Base-by-base conservation (phyloP, 2,329 filamentous ascomycete species). In the Beauveria sp. region DNA sequence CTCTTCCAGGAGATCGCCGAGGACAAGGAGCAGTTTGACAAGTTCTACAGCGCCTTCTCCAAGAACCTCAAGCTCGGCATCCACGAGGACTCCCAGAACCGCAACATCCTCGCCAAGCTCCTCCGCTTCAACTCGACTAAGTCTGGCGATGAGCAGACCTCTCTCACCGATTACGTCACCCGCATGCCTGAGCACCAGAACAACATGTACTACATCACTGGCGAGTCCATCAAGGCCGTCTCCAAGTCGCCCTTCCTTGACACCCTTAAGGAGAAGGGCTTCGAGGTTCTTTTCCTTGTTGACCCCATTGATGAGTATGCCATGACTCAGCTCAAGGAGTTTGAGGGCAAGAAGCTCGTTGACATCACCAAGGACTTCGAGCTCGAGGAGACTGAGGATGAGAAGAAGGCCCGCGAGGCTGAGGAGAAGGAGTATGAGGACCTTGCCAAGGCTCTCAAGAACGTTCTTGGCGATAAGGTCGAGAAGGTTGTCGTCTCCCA, bases 281-380 rank as follows among this genome's bases (percentile, higher is more conserved):
- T 99, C 76, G 95, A 99, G 83, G 95, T 99, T 74, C 89, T 99
- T 71, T 98, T 96, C 92, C 88, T 99, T 67, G 91, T 96, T 73
- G 95, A 99, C 84, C 95, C 95, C 75, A 99, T 99, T 82, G 93
- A 97, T 67, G 93, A 97, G 88, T 97, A 97, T 76, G 93, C 93
- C 79, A 96, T 97, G 90, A 97, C 93, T 71, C 93, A 97, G 85
- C 89, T 97, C 79, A 99, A 99, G 90, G 95, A 99, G 83, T 99
- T 96, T 74, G 95, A 99, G 77, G 90, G 91, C 84, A 99, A 98
- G 93, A 99, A 99, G 88, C 90, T 99, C 59, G 93, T 99, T 73
- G 95, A 99, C 77, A 98, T 99, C 82, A 99, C 95, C 86, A 99
- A 99, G 90, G 95, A 99, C 86, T 99, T 99, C 77, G 95, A 99